These are phyloP conservation scores for Nowakowskiella sp. DNA, from an alignment of 192 early-diverging fungal genomes.

Conservation along the genomic window DNA sequence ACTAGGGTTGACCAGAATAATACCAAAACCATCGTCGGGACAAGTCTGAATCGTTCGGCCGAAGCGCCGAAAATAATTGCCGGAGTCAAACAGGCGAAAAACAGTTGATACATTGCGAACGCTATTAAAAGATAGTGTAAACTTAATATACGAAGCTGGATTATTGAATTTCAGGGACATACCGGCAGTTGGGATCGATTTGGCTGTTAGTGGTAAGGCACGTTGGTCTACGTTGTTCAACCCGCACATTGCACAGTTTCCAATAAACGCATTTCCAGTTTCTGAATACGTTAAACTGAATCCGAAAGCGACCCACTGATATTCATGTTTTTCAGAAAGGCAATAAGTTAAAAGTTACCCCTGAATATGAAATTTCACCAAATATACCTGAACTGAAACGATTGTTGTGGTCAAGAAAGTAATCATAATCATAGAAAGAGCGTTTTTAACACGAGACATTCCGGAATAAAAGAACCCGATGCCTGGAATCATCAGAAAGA, in stretches of 20 bases:
- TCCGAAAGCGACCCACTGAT: too few species aligned
- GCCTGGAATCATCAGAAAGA: slow-evolving; percentile 78
- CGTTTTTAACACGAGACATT: slow-evolving; percentile 80
- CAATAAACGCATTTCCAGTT: slow-evolving; percentile 45
- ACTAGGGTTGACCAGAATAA: slow-evolving; percentile 80
- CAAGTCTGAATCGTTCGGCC: slow-evolving; percentile 67
- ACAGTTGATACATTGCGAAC: too few species aligned
- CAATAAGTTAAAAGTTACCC: too few species aligned
- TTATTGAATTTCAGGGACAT: too few species aligned
- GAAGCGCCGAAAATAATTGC: slow-evolving; percentile 75
- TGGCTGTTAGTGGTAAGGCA: slow-evolving; percentile 18
- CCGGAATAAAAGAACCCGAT: slow-evolving; percentile 85
- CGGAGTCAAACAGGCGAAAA: slow-evolving; percentile 19
- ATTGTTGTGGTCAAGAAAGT: slow-evolving; percentile 67
- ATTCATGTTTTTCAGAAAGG: too few species aligned
- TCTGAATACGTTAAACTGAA: background rate
- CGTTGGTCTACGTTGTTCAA: slow-evolving; percentile 41
- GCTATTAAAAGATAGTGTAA: too few species aligned
- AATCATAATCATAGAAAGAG: slow-evolving; percentile 71
- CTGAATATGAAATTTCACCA: too few species aligned
- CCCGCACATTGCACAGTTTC: slow-evolving; percentile 63
- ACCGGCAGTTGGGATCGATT: slow-evolving; percentile 56
- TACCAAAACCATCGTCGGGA: slow-evolving; percentile 68
- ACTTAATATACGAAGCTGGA: too few species aligned
- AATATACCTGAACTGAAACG: slow-evolving; percentile 57